These are phyloP conservation scores for Saccharomycopsis babjevae DNA, from an alignment of 805 yeast species.

Conservation along the genomic window DNA sequence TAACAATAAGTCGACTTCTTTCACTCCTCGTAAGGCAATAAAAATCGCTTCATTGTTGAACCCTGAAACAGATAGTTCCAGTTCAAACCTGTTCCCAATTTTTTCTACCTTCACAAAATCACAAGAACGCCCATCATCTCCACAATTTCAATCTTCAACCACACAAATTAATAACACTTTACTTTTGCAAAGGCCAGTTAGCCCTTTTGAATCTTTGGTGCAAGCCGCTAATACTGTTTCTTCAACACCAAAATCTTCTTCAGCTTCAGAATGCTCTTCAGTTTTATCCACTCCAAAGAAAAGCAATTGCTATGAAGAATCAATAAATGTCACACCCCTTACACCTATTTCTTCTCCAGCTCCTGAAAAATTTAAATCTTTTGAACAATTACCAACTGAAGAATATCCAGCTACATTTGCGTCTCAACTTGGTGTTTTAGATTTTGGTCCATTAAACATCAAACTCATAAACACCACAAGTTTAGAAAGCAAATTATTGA, in stretches of 20 bases:
- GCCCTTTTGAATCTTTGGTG: slow-evolving; percentile 7
- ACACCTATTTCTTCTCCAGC: slow-evolving; percentile 5
- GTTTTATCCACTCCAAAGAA: slow-evolving; percentile 1
- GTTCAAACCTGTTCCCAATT: slow-evolving; percentile 12
- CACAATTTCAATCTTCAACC: slow-evolving; percentile 12
- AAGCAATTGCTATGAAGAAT: not conserved
- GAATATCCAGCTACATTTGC: slow-evolving; percentile 70
- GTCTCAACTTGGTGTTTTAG: slow-evolving; percentile 52
- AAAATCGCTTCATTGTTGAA: slow-evolving; percentile 14
- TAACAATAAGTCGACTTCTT: not conserved
- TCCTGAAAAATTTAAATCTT: not conserved
- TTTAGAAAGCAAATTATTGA: slow-evolving; percentile 7
- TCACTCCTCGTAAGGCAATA: slow-evolving; percentile 14
- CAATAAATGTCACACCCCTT: slow-evolving; percentile 6
- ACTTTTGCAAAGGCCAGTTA: slow-evolving; percentile 12
- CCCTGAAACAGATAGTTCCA: slow-evolving; percentile 2
- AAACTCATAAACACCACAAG: slow-evolving; percentile 6
- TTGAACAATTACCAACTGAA: not conserved
- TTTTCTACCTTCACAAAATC: slow-evolving; percentile 8
- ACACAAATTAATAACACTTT: slow-evolving; percentile 3
- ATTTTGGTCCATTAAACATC: slow-evolving; percentile 15
- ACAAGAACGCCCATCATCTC: slow-evolving; percentile 1
- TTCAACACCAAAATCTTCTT: slow-evolving; percentile 1
- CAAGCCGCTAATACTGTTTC: not conserved
- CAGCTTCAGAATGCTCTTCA: slow-evolving; percentile 1